These are phyloP conservation scores for Neurospora discreta DNA, from an alignment of 495 filamentous ascomycete genomes.

Conservation along the genomic window DNA sequence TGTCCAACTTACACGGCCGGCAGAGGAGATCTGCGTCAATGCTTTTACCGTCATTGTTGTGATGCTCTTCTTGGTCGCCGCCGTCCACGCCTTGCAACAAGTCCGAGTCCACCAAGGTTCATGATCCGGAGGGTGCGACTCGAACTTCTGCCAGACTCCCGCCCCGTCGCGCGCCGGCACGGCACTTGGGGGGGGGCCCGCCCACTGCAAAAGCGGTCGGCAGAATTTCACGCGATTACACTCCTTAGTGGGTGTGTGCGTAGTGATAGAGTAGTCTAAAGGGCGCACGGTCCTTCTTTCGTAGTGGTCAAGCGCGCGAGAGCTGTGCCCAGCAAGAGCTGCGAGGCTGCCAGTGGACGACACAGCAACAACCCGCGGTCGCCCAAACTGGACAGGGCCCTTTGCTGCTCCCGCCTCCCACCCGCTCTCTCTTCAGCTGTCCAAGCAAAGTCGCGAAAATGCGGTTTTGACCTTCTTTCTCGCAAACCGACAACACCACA, in stretches of 20 bases:
- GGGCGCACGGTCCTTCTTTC: neutral
- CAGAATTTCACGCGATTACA: slow-evolving; percentile 6
- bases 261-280: neutral
- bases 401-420: neutral
- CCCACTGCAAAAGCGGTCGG: neutral
- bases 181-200: neutral
- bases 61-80: slow-evolving; percentile 12
- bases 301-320: neutral
- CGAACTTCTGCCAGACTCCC: neutral
- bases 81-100: slow-evolving; percentile 4
- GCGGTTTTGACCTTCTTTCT: neutral
- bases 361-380: neutral
- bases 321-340: neutral
- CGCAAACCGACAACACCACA: neutral
- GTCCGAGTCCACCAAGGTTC: slow-evolving; percentile 2
- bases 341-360: neutral
- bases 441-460: neutral
- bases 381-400: neutral
- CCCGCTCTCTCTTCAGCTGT: neutral
- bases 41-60: slow-evolving; percentile 56
- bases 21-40: slow-evolving; percentile 45
- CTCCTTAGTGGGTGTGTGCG: neutral
- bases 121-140: slow-evolving; percentile 9
- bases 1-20: slow-evolving; percentile 41
- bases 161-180: neutral